Evolutionary conservation across 768 basidiomycete species (phyloP).

Genomic region (Neoboletus brunneissimus): DNA sequence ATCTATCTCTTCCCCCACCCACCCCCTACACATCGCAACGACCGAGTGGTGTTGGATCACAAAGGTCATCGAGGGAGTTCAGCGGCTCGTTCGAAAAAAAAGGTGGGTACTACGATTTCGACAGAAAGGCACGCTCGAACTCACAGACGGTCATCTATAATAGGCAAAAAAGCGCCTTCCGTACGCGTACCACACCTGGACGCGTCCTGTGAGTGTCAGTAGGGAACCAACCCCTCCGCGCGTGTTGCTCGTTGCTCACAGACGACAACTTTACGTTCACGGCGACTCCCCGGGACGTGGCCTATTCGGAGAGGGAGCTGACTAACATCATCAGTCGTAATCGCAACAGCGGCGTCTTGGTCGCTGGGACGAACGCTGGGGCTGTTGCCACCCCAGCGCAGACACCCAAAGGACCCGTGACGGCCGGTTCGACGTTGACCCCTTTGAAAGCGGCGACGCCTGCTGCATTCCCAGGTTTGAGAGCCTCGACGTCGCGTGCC

Average conservation of each 20-base stretch:
- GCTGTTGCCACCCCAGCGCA: slow-evolving; percentile 21
- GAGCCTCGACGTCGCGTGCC: slow-evolving; percentile 56
- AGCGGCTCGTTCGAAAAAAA: too few species aligned
- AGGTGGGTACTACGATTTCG: too few species aligned
- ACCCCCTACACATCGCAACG: neutral
- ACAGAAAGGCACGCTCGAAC: slow-evolving; percentile 76
- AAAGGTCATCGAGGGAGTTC: too few species aligned
- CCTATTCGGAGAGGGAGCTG: slow-evolving; percentile 71
- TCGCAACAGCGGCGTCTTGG: slow-evolving; percentile 38
- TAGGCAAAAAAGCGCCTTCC: slow-evolving; percentile 69
- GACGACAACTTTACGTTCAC: slow-evolving; percentile 84
- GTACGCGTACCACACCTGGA: slow-evolving; percentile 62
- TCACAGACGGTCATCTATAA: slow-evolving; percentile 68
- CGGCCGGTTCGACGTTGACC: slow-evolving; percentile 9
- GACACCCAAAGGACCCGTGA: slow-evolving; percentile 26
- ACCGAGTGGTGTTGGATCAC: neutral
- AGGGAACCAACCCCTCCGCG: slow-evolving; percentile 23
- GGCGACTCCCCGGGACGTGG: slow-evolving; percentile 53
- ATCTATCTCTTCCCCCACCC: too few species aligned
- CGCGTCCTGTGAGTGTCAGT: slow-evolving; percentile 58
- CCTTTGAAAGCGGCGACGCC: slow-evolving; percentile 34
- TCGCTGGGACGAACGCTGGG: slow-evolving; percentile 4
- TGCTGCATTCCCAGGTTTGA: slow-evolving; percentile 31
- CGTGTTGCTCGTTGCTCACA: slow-evolving; percentile 1
- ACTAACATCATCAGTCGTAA: slow-evolving; percentile 76